A percentile compares a stretch with the other conserved stretches of the same genome.
Evolutionary conservation across 805 yeast genomes (phyloP).

Genomic region (Wickerhamomyces tratensis): DNA sequence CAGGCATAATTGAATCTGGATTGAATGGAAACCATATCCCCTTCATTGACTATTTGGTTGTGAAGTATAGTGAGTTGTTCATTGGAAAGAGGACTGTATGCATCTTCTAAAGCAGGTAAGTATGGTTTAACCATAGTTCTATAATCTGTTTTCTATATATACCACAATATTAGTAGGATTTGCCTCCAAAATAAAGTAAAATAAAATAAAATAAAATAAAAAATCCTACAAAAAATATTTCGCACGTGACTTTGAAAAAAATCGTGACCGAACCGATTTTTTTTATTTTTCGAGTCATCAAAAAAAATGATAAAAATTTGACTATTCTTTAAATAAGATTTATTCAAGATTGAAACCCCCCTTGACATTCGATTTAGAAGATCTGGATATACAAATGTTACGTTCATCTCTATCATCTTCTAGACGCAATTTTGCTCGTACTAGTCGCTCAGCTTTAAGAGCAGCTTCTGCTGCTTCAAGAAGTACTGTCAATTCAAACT

Average conservation of each 20-base stretch:
- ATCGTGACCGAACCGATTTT: too few relatives aligned
- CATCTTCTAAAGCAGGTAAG: conserved; percentile 18
- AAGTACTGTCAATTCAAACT: conserved; percentile 8
- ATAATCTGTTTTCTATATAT: background rate
- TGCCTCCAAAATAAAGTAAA: background rate
- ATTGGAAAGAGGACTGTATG: conserved; percentile 44
- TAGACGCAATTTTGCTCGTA: conserved; percentile 17
- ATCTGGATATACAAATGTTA: conserved; percentile 8
- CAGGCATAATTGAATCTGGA: conserved; percentile 92
- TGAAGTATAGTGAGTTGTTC: conserved; percentile 71
- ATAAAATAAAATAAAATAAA: conserved; percentile 1
- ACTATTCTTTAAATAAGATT: too few relatives aligned
- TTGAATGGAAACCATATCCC: conserved; percentile 71
- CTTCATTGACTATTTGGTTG: conserved; percentile 71
- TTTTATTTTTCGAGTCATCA: too few relatives aligned
- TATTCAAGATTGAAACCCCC: too few relatives aligned
- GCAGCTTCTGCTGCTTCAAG: conserved; percentile 4
- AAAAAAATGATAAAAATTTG: too few relatives aligned
- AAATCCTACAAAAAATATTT: too few relatives aligned
- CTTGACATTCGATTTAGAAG: too few relatives aligned
- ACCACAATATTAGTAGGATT: background rate
- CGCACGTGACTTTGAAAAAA: too few relatives aligned
- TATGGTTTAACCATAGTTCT: conserved; percentile 4
- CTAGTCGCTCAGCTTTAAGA: conserved; percentile 8
- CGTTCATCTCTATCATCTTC: conserved; percentile 18